Conservation (phyloP, 2,329 filamentous ascomycete species). For the Alternaria hordeiaustralica region DNA sequence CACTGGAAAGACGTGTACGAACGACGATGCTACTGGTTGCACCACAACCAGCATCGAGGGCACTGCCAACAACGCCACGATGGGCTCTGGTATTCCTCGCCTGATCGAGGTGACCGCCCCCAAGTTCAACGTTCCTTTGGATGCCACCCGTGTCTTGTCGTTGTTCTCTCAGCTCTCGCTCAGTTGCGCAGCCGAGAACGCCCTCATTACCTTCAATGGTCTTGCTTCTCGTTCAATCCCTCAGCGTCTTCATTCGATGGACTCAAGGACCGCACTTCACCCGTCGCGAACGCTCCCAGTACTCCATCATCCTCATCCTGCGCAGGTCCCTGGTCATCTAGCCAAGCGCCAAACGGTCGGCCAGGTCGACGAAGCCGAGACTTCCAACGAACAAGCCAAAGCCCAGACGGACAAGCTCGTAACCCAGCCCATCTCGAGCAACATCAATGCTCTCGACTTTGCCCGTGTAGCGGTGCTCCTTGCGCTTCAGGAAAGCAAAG, state of each 20-base stretch:
- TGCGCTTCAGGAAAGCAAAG: conserved; percentile 51
- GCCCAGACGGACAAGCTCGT: conserved; percentile 23
- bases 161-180: conserved; percentile 78
- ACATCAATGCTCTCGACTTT: conserved; percentile 52
- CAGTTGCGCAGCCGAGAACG: conserved; percentile 84
- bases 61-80: conserved; percentile 65
- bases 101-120: conserved; percentile 69
- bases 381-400: conserved; percentile 24
- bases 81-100: conserved; percentile 79
- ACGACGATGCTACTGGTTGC: conserved; percentile 60
- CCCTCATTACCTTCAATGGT: conserved; percentile 81
- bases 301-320: conserved; percentile 32
- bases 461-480: conserved; percentile 55
- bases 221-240: conserved; percentile 40
- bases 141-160: conserved; percentile 71
- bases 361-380: conserved; percentile 39
- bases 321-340: conserved; percentile 9
- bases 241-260: conserved; percentile 22
- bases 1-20: conserved; percentile 67
- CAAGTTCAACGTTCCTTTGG: conserved; percentile 79
- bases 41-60: conserved; percentile 57
- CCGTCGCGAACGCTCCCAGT: conserved; percentile 33
- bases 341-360: conserved; percentile 39
- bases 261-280: conserved; percentile 24
- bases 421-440: conserved; percentile 43